Evolutionary conservation across 495 filamentous ascomycete species (phyloP), one percentile per base, ranked within the genome.

Genomic region (Platismatia glauca): DNA sequence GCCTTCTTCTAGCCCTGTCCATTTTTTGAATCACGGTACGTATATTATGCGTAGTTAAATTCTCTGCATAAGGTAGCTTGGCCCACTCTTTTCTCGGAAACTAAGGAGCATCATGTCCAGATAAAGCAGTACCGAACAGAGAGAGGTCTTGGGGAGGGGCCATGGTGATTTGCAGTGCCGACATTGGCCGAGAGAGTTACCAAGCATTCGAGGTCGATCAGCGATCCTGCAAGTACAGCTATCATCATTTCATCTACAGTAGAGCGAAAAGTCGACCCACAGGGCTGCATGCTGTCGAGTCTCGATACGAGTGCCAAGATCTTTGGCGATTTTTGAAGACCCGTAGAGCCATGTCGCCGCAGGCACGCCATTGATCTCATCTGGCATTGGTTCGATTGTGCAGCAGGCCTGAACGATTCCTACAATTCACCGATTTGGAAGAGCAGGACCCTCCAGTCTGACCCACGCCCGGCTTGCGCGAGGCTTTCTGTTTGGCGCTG

Each of bases 301-400:
- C 55, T 39, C 55, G 55, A 58, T 39, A 58, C 55, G 55, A 58
- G 55, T 27, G 55, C 55, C 55, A 58, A 58, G 55, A 12, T 6
- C 34, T 39, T 58, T 39, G 18, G 5, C 55, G 55, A 24, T 53
- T 2, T 15, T 52, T 6, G 16, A 1, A 7, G 33, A 8, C 11
- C 24, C 33, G 22, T 22, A 29, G 22, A 11, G 3, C 11, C 20
- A 34, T 56, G 53, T 56, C 35, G 18, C 18, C 53, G 35, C 44
- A 48, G 44, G 22, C 44, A 48, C 44, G 48, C 48, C 48, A 31
- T 52, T 52, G 48, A 52, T 31, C 48, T 52, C 27, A 52, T 52
- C 27, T 52, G 27, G 27, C 48, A 31, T 52, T 52, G 48, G 48
- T 52, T 31, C 24, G 48, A 52, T 31, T 15, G 16, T 27, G 48